These are phyloP conservation scores for Tylopilus sp. DNA, from an alignment of 768 basidiomycete genomes.

Conservation along the genomic window DNA sequence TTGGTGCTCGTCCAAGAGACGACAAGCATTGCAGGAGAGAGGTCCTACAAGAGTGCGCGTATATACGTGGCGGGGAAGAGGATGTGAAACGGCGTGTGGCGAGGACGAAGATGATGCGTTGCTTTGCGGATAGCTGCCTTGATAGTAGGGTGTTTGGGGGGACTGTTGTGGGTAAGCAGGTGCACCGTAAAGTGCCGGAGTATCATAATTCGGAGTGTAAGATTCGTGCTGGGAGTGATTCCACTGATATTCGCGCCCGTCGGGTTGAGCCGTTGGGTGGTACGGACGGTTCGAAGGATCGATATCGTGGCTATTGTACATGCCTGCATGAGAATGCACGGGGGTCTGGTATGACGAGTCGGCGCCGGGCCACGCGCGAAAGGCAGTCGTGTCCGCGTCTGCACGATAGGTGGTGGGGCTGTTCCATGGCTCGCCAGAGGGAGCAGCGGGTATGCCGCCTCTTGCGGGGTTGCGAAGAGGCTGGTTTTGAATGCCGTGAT, in stretches of 20 bases:
- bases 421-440: slow-evolving; percentile 23
- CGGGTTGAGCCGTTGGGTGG: slow-evolving; percentile 35
- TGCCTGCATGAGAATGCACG: slow-evolving; percentile 18
- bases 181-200: slow-evolving; percentile 20
- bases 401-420: slow-evolving; percentile 24
- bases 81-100: slow-evolving; percentile 34
- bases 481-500: slow-evolving; percentile 44
- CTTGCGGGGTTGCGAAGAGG: slow-evolving; percentile 41
- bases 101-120: slow-evolving; percentile 25
- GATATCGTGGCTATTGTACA: slow-evolving; percentile 31
- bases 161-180: slow-evolving; percentile 28
- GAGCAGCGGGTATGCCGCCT: slow-evolving; percentile 15
- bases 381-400: slow-evolving; percentile 36
- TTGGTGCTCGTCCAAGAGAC: slow-evolving; percentile 80
- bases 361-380: slow-evolving; percentile 48
- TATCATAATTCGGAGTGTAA: slow-evolving; percentile 26
- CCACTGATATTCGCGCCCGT: slow-evolving; percentile 37
- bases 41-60: slow-evolving; percentile 90
- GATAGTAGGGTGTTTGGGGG: slow-evolving; percentile 31
- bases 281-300: slow-evolving; percentile 38
- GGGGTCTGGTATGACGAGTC: slow-evolving; percentile 37
- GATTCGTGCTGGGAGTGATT: slow-evolving; percentile 25
- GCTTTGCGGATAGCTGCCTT: slow-evolving; percentile 23
- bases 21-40: slow-evolving; percentile 80
- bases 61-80: slow-evolving; percentile 66